Conservation (phyloP, 768 basidiomycete genomes). For the Xanthoconium purpureum region DNA sequence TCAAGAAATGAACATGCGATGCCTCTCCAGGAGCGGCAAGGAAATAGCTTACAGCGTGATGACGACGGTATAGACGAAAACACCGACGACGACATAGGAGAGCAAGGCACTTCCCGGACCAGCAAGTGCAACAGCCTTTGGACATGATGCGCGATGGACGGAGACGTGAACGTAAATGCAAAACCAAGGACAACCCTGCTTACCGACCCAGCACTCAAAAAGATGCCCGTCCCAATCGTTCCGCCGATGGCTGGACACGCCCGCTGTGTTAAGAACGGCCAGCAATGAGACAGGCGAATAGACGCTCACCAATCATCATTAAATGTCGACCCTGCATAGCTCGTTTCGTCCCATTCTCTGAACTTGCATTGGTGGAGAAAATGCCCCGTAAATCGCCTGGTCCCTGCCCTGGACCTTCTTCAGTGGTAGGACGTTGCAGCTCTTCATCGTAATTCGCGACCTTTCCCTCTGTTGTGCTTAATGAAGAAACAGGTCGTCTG, state of each 20-base stretch:
- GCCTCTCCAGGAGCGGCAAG: not conserved
- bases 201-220: constrained; percentile 56
- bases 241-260: constrained; percentile 46
- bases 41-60: constrained; percentile 46
- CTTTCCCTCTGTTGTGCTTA: not conserved
- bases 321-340: constrained; percentile 41
- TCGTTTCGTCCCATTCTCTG: constrained; percentile 34
- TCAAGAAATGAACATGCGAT: not conserved
- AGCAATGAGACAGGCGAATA: not conserved
- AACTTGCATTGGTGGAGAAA: constrained; percentile 7
- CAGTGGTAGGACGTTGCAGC: not conserved
- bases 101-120: constrained; percentile 63
- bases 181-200: constrained; percentile 5
- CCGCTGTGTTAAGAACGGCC: not conserved
- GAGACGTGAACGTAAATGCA: not conserved
- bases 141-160: not conserved
- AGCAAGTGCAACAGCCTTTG: constrained; percentile 49
- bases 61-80: constrained; percentile 60
- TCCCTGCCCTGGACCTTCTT: not conserved
- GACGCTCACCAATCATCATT: constrained; percentile 39
- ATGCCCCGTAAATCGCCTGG: not conserved
- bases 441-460: constrained; percentile 3
- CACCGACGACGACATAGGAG: constrained; percentile 56
- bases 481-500: not conserved
- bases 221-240: constrained; percentile 60